Evolutionary conservation across 331 rosid genomes (phyloP).

Genomic region (Quercus phellos): DNA sequence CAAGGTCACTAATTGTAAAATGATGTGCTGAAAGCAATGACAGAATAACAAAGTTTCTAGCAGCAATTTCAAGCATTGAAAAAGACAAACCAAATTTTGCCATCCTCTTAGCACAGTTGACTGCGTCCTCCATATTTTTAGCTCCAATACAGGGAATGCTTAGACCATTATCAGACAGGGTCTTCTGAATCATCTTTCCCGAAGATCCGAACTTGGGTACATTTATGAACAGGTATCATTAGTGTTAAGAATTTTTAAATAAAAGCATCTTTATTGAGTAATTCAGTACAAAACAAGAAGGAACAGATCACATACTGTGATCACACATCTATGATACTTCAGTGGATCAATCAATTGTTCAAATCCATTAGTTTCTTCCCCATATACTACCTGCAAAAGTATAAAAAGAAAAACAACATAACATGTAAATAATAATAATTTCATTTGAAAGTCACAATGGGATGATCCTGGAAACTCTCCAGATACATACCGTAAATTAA

Average conservation of each 20-base stretch:
- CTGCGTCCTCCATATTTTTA: constrained; percentile 21
- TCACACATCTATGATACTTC: constrained; percentile 29
- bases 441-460: too few species aligned
- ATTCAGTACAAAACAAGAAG: background rate
- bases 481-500: too few species aligned
- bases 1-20: background rate
- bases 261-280: background rate
- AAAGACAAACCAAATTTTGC: constrained; percentile 22
- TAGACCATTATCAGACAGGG: constrained; percentile 21
- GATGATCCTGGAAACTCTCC: too few species aligned
- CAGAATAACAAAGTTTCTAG: background rate
- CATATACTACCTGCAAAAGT: constrained; percentile 18
- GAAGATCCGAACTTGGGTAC: constrained; percentile 26
- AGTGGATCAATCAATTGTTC: constrained; percentile 27
- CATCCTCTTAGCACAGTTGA: constrained; percentile 17
- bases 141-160: constrained; percentile 23
- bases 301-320: constrained; percentile 22
- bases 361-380: constrained; percentile 25
- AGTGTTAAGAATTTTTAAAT: background rate
- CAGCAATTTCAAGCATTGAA: background rate
- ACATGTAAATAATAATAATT: too few species aligned
- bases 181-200: constrained; percentile 19
- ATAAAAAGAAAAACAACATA: background rate
- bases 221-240: background rate
- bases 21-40: background rate